These are phyloP conservation scores for Ophiostoma quercus DNA, from an alignment of 2,329 filamentous ascomycete species.

Conservation along the genomic window DNA sequence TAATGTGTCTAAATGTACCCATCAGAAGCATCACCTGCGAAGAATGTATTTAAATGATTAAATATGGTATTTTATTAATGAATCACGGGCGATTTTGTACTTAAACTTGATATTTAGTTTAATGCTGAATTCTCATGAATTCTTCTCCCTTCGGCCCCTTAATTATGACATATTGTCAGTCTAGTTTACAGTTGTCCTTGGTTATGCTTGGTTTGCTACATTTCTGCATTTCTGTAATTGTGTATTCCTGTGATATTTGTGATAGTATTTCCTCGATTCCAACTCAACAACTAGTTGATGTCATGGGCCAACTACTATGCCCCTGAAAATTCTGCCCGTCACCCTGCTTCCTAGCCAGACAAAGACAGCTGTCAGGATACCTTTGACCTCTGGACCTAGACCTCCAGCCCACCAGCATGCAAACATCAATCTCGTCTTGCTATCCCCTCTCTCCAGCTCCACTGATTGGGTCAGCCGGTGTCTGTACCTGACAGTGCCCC, in stretches of 20 bases:
- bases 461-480: conserved; percentile 14
- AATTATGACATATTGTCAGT: neutral
- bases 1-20: conserved; percentile 3
- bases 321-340: neutral
- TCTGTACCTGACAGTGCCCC: conserved; percentile 18
- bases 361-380: neutral
- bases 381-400: neutral
- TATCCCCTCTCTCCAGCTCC: neutral
- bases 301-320: neutral
- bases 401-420: neutral
- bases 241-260: neutral
- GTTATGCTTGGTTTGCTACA: neutral
- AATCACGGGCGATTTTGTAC: neutral
- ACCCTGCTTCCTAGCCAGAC: neutral
- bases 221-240: neutral
- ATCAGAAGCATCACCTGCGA: conserved; percentile 1
- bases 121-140: neutral
- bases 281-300: neutral
- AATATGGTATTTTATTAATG: neutral
- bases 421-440: neutral
- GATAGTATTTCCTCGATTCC: neutral
- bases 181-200: too few relatives aligned
- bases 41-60: neutral
- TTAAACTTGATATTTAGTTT: neutral
- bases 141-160: conserved; percentile 8